phyloP scores from a whole-genome alignment of 1,284 basidiomycete species.

The Puccinia horiana region DNA sequence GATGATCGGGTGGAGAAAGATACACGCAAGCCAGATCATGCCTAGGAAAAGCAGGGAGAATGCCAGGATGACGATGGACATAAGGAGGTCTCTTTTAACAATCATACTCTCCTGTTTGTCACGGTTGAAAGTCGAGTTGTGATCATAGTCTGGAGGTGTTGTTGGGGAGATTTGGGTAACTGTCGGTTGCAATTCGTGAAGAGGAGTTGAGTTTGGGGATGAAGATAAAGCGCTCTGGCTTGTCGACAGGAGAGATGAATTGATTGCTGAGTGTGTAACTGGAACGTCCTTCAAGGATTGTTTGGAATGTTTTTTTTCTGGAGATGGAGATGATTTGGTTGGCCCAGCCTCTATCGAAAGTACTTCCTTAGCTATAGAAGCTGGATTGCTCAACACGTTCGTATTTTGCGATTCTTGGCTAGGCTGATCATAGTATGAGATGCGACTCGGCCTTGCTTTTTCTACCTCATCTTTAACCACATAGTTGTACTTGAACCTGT shows the following conservation, averaged over 20 bases:
- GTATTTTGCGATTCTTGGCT: background rate
- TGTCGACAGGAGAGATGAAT: background rate
- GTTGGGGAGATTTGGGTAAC: background rate
- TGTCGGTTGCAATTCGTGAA: background rate
- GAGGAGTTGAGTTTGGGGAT: background rate
- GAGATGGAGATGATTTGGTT: background rate
- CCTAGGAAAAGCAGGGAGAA: background rate
- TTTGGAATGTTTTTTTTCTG: background rate
- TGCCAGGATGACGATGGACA: conserved; percentile 3
- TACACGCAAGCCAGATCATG: background rate
- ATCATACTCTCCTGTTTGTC: background rate
- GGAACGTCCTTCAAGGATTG: background rate
- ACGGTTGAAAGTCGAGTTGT: background rate
- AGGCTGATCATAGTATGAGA: too few species aligned
- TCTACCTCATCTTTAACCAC: background rate
- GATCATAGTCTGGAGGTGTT: background rate
- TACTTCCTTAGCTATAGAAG: background rate
- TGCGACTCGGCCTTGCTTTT: background rate
- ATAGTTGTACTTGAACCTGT: background rate
- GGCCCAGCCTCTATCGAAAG: background rate
- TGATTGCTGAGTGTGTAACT: background rate
- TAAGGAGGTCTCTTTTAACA: background rate
- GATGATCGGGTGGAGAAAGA: background rate
- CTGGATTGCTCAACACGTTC: background rate
- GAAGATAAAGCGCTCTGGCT: background rate